Base-by-base conservation (phyloP, 495 filamentous ascomycete species). In the Penicillium tannophilum region DNA sequence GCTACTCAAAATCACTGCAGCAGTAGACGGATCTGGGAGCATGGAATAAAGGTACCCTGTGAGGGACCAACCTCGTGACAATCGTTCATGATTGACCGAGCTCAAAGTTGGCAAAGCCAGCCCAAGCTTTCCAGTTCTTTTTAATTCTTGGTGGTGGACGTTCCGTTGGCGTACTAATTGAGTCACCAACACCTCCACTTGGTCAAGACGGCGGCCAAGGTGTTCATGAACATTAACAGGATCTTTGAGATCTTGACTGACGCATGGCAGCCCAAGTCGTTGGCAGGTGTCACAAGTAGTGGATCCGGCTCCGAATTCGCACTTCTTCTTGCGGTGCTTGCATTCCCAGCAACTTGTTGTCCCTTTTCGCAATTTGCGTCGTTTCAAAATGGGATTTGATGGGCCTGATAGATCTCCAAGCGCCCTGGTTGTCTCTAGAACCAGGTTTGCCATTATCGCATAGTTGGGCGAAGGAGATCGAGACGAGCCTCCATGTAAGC, bases 281-380 rank as follows among this genome's bases (percentile, higher is more conserved):
- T 65, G 58, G 57, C 81, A 82, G 17, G 67, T 68, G 33, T 65
- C 60, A 55, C 81, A 84, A 19, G 66, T 63, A 1, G 65, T 65
- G 4, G 68, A 61, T 3, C 36, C 46, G 1, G 57, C 16, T 35
- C 55, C 61, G 48, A 77, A 72, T 26, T 64, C 63, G 49, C 69
- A 74, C 8, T 63, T 62, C n/a, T 62, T 72, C 54, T 77, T 77
- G 45, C 74, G 71, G 23, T 65, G 63, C 42, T 72, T 76, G 59
- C 74, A 77, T 44, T 73, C 71, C 71, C 73, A 75, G 61, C 72
- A 77, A 44, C 71, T 73, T 24, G 60, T 62, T 8, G 74, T 75
- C 48, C 74, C 74, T 51, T 75, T 73, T 14, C 72, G 70, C 3
- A 74, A 5, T 52, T 70, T 74, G 16, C 70, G 69, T n/a, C 12